Percentiles rank a stretch among this genome's conserved stretches.
Evolutionary conservation across 345 rosid species (phyloP).

Genomic region (Garcia nutans): DNA sequence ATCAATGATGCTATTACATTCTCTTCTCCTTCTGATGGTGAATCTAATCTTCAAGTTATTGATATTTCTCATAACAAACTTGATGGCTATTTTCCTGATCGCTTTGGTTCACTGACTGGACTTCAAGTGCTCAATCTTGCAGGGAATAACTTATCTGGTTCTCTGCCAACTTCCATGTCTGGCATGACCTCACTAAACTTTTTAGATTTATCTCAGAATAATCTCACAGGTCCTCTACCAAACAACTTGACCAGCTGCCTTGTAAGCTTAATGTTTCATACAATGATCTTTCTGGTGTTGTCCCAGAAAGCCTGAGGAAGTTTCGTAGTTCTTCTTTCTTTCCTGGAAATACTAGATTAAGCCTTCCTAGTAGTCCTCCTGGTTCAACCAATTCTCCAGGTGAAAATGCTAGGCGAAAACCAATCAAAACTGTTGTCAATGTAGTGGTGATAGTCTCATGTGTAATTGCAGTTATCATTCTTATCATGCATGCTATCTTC

Average conservation of each 20-base stretch:
- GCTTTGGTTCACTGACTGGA: conserved; percentile 57
- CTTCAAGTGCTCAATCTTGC: conserved; percentile 76
- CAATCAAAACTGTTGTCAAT: conserved; percentile 52
- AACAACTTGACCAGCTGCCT: conserved; percentile 61
- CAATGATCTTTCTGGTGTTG: conserved; percentile 85
- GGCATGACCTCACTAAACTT: conserved; percentile 58
- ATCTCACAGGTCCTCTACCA: conserved; percentile 75
- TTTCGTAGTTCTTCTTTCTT: conserved; percentile 76
- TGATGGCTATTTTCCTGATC: conserved; percentile 68
- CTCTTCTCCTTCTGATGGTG: conserved; percentile 40
- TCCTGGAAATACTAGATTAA: conserved; percentile 72
- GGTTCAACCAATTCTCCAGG: conserved; percentile 41
- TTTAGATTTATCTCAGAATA: conserved; percentile 77
- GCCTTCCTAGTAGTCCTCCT: conserved; percentile 49
- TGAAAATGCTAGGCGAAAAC: conserved; percentile 50
- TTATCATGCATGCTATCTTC: conserved; percentile 73
- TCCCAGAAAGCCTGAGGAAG: conserved; percentile 77
- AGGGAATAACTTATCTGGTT: conserved; percentile 79
- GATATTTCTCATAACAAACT: conserved; percentile 82
- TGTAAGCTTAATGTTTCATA: conserved; percentile 64
- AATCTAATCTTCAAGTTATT: conserved; percentile 56
- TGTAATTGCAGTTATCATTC: conserved; percentile 62
- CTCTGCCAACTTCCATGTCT: conserved; percentile 75
- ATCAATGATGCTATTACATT: conserved; percentile 58
- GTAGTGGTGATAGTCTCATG: conserved; percentile 71